Conservation (phyloP, 1,139 yeast genomes). For the Taphrina betulina region DNA sequence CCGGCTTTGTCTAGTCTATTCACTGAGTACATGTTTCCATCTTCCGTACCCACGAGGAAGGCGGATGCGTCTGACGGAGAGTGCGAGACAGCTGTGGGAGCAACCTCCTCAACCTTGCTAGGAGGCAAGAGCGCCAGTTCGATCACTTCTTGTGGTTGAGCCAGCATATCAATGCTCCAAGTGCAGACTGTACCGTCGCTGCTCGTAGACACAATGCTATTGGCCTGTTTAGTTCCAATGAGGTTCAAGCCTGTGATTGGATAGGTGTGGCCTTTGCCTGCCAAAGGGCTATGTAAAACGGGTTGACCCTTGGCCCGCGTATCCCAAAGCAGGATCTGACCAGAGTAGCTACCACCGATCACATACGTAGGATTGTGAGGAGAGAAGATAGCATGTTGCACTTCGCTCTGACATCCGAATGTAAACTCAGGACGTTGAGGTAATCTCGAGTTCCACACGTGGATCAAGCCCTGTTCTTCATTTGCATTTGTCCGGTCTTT, state of each 20-base stretch:
- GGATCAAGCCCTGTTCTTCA: slow-evolving; percentile 41
- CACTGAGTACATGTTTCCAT: slow-evolving; percentile 52
- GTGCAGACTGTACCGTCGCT: slow-evolving; percentile 53
- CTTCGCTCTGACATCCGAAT: slow-evolving; percentile 51
- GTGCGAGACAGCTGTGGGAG: slow-evolving; percentile 41
- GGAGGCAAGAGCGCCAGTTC: slow-evolving; percentile 39
- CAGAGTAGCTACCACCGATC: slow-evolving; percentile 53
- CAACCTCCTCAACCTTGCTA: slow-evolving; percentile 32
- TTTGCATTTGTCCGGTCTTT: slow-evolving; percentile 36
- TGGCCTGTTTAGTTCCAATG: slow-evolving; percentile 45
- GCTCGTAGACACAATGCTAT: slow-evolving; percentile 47
- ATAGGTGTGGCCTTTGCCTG: slow-evolving; percentile 47
- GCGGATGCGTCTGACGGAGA: slow-evolving; percentile 45
- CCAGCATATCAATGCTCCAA: slow-evolving; percentile 52
- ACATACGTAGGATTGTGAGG: slow-evolving; percentile 46
- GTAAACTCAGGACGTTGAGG: slow-evolving; percentile 52
- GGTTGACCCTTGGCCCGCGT: slow-evolving; percentile 44
- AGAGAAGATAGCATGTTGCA: slow-evolving; percentile 49
- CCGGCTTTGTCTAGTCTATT: slow-evolving; percentile 46
- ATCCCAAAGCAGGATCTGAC: slow-evolving; percentile 53
- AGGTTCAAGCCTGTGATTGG: slow-evolving; percentile 49
- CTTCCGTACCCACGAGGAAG: slow-evolving; percentile 52
- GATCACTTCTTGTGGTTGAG: slow-evolving; percentile 44
- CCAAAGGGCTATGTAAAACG: slow-evolving; percentile 44
- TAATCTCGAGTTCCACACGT: slow-evolving; percentile 49